These are phyloP conservation scores for Melaleuca quinquenervia DNA, from an alignment of 345 rosid species.

Conservation along the genomic window DNA sequence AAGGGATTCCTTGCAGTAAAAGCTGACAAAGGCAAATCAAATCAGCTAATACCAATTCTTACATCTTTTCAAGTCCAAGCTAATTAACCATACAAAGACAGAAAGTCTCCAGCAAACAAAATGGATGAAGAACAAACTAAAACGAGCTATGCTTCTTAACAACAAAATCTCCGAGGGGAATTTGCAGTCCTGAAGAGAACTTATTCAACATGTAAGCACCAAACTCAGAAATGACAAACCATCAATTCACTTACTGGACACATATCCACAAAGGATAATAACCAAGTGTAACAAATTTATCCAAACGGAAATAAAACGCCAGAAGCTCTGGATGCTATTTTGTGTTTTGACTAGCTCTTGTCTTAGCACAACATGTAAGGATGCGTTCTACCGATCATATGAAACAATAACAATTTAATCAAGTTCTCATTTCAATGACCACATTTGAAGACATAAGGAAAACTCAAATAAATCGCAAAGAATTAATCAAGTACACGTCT, in stretches of 20 bases:
- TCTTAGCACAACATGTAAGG: not conserved
- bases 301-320: not conserved
- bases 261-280: not conserved
- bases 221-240: not conserved
- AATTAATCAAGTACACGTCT: not conserved
- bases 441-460: not conserved
- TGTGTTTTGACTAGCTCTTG: not conserved
- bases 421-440: not conserved
- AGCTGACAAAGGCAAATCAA: constrained; percentile 23
- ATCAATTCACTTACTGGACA: not conserved
- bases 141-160: not conserved
- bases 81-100: not conserved
- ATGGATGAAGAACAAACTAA: not conserved
- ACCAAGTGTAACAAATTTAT: not conserved
- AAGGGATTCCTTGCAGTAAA: constrained; percentile 52
- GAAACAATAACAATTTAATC: not conserved
- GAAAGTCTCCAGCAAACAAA: not conserved
- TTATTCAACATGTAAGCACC: not conserved
- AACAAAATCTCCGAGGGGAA: not conserved
- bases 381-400: not conserved
- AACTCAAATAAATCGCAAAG: not conserved
- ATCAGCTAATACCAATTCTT: not conserved
- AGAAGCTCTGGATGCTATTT: not conserved
- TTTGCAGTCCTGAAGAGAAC: not conserved
- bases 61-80: not conserved